These are phyloP conservation scores for Kodamaea ohmeri DNA, from an alignment of 1,139 yeast species.

Conservation along the genomic window DNA sequence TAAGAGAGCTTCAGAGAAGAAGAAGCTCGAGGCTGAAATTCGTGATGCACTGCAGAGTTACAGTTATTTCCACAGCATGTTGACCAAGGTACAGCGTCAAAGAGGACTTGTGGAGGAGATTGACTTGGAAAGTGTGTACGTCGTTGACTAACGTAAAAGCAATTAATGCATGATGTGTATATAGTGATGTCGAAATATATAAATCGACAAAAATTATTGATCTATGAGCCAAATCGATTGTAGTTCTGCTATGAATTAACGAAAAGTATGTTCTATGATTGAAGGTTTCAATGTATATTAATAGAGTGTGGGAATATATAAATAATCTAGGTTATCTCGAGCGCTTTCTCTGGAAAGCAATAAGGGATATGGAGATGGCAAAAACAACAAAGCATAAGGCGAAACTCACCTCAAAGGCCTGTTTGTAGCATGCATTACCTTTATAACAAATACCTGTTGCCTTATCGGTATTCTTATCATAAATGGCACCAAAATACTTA, in stretches of 20 bases:
- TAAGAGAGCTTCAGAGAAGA: slow-evolving; percentile 57
- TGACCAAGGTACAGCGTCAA: slow-evolving; percentile 49
- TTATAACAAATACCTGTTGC: slow-evolving; percentile 32
- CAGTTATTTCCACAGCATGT: slow-evolving; percentile 57
- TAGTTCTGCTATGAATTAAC: too few relatives aligned
- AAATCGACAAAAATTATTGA: too few relatives aligned
- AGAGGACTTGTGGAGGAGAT: slow-evolving; percentile 44
- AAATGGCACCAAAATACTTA: slow-evolving; percentile 40
- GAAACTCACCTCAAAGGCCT: slow-evolving; percentile 33
- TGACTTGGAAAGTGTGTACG: slow-evolving; percentile 51
- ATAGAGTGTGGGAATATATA: background rate
- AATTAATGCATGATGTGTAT: slow-evolving; percentile 5
- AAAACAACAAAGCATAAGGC: slow-evolving; percentile 25
- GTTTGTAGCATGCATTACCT: slow-evolving; percentile 38
- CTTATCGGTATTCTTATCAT: slow-evolving; percentile 34
- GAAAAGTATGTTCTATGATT: too few relatives aligned
- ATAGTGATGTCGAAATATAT: slow-evolving; percentile 4
- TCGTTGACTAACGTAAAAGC: slow-evolving; percentile 34
- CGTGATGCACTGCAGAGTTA: slow-evolving; percentile 59
- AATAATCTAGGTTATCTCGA: background rate
- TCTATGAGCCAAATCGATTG: too few relatives aligned
- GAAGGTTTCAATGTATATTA: too few relatives aligned
- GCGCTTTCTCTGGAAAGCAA: slow-evolving; percentile 27
- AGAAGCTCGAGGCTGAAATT: slow-evolving; percentile 50
- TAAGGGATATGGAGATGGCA: slow-evolving; percentile 22